phyloP scores from a whole-genome alignment of 257 asterid species.

The Solanum tarijense region DNA sequence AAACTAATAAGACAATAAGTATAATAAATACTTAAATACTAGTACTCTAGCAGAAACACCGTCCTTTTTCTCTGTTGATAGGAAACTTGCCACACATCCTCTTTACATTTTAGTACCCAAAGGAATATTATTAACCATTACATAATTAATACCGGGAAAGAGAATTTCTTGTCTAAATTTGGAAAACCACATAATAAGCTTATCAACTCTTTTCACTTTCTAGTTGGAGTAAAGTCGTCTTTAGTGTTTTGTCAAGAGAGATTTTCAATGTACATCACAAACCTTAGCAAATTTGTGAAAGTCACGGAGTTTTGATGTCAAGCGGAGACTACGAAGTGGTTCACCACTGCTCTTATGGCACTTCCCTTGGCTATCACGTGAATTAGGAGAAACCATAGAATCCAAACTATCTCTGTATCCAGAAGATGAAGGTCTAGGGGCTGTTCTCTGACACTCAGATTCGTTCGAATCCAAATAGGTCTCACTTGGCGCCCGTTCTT shows the following conservation, averaged over 20 bases:
- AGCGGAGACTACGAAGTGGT: conserved; percentile 65
- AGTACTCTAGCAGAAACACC: background rate
- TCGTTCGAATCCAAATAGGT: conserved; percentile 42
- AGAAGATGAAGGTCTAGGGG: conserved; percentile 39
- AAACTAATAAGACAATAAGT: background rate
- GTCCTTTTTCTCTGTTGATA: background rate
- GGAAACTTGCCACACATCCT: background rate
- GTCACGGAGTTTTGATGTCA: conserved; percentile 91
- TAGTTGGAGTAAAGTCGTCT: background rate
- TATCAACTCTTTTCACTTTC: background rate
- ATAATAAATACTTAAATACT: background rate
- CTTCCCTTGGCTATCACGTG: conserved; percentile 74
- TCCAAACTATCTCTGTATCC: conserved; percentile 65
- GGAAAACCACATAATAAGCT: background rate
- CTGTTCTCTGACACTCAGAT: conserved; percentile 38
- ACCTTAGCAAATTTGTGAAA: conserved; percentile 91
- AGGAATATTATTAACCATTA: background rate
- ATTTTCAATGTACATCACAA: conserved; percentile 7
- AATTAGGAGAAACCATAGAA: conserved; percentile 43
- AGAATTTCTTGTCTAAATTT: background rate
- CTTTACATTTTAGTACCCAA: background rate
- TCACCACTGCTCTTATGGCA: conserved; percentile 49
- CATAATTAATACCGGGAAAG: background rate
- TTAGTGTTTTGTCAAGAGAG: background rate
- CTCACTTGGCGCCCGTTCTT: conserved; percentile 37